Base-by-base conservation (phyloP, 1,139 yeast genomes). In the Arxiozyma bovina region DNA sequence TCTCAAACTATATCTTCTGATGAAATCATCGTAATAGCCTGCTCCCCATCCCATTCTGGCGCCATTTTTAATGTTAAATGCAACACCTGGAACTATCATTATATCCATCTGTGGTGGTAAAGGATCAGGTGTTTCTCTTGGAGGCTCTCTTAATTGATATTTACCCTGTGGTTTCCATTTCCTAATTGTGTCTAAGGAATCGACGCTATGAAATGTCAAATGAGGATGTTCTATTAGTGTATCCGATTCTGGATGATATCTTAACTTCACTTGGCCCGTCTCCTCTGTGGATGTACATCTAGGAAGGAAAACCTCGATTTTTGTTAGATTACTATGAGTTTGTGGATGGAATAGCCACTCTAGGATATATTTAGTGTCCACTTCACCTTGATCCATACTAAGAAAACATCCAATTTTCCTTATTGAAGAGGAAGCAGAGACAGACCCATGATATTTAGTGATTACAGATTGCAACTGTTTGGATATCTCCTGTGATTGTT, bases 21-120 rank as follows among this genome's bases (percentile, higher is more conserved):
- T 75, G 66, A 81, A 91, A 60, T 84, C 88, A 68, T 93, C 98
- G 68, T 93, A 93, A 69, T 80, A 90, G 0, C 97, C 99, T 12
- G 85, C 94, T 0, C 99, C 99, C 67, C 90, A 96, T 0, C 98
- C 99, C 53, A 93, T 68, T 55, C 99, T 70, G 41, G 75, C 72
- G 51, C 83, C 80, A 11, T 57, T 63, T 9, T 61, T 53, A 1
- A 57, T 61, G 2, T 85, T 77, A 66, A 88, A 91, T 0, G 89
- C 96, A 1, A 93, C 84, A 0, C 96, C 98, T 0, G 98, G 99
- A 0, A 93, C 74, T 1, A 93, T 70, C 9, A 93, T 73, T 30
- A 90, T 64, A 62, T 91, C 97, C 38, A 93, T 69, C 0, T 53
- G 1, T 54, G 70, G 63, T 4, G 66, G 63, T 34, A 61, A 42